Base-by-base conservation (phyloP, 306 rosid species). In the Glycyrrhiza uralensis region DNA sequence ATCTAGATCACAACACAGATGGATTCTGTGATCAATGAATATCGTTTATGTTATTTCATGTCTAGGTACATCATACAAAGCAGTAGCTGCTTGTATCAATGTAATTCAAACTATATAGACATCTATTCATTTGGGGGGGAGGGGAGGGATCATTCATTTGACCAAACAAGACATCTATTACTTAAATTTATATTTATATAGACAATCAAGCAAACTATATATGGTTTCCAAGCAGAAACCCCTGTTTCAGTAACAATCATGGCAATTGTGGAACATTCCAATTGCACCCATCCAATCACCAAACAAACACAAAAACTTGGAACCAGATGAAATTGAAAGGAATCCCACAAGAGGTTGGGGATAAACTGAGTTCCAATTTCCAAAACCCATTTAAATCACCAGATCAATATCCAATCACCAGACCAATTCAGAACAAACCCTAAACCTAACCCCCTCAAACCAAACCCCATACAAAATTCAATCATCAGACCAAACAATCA, bases 351-450 rank as follows among this genome's bases (percentile, higher is more conserved):
- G 10, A 17, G 56, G 15, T n/a, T 28, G 28, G 22, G 22, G 3
- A 70, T 33, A 39, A 80, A 36, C 28, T 10, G 50, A 6, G 44
- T 39, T 35, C 32, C 13, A 70, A 76, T 36, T 23, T 23, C 20
- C 13, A 30, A 71, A 72, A 52, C n/a, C 36, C 24, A 47, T 54
- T 26, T 20, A 69, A 39, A 77, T 66, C 76, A 69, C 11, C 32
- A 54, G 76, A 85, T 83, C 82, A 78, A 58, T 41, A 76, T 61
- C 70, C 56, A 80, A 74, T 62, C 52, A 59, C 2, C 51, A 60
- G n/a, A 35, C 14, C 72, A 69, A 84, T 58, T 58, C 20, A 64
- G 59, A 63, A 17, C 47, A 79, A 66, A 76, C 73, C 83, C 79
- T 54, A 76, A 45, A 74, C 66, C 73, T 39, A 83, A 74, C 75